phyloP scores from a whole-genome alignment of 345 rosid species.

The Pugionium cornutum region DNA sequence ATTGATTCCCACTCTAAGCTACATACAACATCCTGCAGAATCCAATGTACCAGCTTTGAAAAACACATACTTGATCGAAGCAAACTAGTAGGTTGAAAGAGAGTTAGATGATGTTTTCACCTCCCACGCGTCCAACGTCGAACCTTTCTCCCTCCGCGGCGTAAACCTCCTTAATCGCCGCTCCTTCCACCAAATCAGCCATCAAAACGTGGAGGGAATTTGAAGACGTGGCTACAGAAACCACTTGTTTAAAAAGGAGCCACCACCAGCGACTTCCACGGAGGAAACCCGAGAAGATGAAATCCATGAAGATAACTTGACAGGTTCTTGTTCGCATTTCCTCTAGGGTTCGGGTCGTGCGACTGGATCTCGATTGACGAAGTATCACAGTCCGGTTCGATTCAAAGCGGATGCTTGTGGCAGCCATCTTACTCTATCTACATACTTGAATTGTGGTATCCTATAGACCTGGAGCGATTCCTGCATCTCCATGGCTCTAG shows the following conservation, averaged over 20 bases:
- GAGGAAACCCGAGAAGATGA: conserved; percentile 71
- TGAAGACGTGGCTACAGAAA: conserved; percentile 54
- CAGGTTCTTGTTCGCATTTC: conserved; percentile 31
- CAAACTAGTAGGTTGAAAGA: not conserved
- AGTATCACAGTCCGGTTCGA: conserved; percentile 53
- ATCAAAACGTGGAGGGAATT: conserved; percentile 63
- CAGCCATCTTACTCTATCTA: conserved; percentile 88
- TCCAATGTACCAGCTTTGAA: conserved; percentile 10
- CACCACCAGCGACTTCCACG: conserved; percentile 44
- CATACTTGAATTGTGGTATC: conserved; percentile 57
- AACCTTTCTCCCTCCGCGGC: conserved; percentile 43
- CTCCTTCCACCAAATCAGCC: conserved; percentile 37
- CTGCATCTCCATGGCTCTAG: conserved; percentile 55
- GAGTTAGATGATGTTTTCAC: conserved; percentile 30
- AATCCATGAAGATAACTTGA: conserved; percentile 48
- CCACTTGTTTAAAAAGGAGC: conserved; percentile 42
- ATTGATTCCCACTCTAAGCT: conserved; percentile 92
- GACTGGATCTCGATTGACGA: conserved; percentile 62
- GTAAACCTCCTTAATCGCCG: conserved; percentile 40
- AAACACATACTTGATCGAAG: conserved; percentile 3
- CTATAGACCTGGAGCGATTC: conserved; percentile 51
- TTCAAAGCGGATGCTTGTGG: conserved; percentile 71
- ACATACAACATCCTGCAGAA: conserved; percentile 76
- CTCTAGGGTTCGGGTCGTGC: conserved; percentile 40
- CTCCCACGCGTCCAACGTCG: conserved; percentile 55